These are phyloP conservation scores for Perkinsus chesapeaki DNA, from an alignment of 169 alveolate species.

Conservation along the genomic window DNA sequence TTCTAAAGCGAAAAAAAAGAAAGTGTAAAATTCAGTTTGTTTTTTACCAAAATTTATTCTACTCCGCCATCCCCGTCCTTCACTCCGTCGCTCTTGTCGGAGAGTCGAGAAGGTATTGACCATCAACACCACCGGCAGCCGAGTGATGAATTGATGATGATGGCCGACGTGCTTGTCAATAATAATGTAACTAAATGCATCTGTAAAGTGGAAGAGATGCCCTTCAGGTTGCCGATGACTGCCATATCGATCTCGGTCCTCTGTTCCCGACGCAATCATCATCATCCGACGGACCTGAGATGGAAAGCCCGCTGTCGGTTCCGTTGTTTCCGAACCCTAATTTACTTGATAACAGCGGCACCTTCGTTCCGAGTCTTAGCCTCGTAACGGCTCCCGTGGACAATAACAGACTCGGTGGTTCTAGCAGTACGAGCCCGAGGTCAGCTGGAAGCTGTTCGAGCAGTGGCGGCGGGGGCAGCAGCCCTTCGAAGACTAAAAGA, in stretches of 20 bases:
- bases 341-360: not conserved
- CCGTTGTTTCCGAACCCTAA: not conserved
- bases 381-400: not conserved
- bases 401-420: not conserved
- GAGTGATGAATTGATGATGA: not conserved
- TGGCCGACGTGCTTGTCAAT: too few relatives aligned
- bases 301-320: not conserved
- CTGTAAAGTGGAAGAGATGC: too few relatives aligned
- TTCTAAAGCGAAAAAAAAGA: too few relatives aligned
- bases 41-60: not conserved
- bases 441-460: not conserved
- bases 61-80: not conserved
- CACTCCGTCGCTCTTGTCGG: not conserved
- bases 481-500: not conserved
- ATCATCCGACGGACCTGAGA: not conserved
- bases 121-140: not conserved
- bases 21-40: not conserved
- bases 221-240: too few relatives aligned
- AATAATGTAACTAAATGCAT: too few relatives aligned
- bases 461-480: too few relatives aligned
- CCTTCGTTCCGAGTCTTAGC: not conserved
- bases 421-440: not conserved
- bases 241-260: not conserved
- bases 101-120: not conserved
- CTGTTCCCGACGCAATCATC: not conserved